These are phyloP conservation scores for Lentinula guzmanii DNA, from an alignment of 768 basidiomycete species.

Conservation along the genomic window DNA sequence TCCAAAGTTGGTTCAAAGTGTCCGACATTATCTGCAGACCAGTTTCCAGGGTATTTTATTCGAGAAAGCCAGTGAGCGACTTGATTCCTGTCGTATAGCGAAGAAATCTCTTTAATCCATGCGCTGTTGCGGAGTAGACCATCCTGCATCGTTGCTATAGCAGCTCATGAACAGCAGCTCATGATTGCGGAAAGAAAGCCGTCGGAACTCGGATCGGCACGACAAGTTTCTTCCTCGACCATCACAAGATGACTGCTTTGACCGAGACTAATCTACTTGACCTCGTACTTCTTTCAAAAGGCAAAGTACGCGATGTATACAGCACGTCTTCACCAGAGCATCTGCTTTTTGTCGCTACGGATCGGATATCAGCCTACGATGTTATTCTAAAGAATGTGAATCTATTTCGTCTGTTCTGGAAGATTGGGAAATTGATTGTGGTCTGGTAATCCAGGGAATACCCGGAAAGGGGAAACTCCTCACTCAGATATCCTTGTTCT, in stretches of 20 bases:
- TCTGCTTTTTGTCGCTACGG: constrained; percentile 90
- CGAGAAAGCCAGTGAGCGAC: constrained; percentile 18
- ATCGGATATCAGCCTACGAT: constrained; percentile 96
- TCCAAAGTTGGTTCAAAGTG: constrained; percentile 19
- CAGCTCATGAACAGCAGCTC: background rate
- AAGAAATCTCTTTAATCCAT: constrained; percentile 20
- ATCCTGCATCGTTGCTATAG: background rate
- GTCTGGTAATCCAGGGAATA: constrained; percentile 62
- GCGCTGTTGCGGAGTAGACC: constrained; percentile 11
- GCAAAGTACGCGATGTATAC: constrained; percentile 98
- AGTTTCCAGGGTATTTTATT: constrained; percentile 14
- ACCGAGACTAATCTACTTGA: constrained; percentile 52
- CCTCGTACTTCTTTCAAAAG: constrained; percentile 72
- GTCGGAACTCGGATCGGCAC: background rate
- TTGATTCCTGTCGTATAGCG: constrained; percentile 16
- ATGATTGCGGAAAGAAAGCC: background rate
- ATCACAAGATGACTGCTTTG: constrained; percentile 25
- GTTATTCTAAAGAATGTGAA: constrained; percentile 90
- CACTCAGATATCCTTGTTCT: constrained; percentile 88
- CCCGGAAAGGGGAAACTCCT: constrained; percentile 90
- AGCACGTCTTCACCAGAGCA: constrained; percentile 59
- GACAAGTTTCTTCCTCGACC: background rate
- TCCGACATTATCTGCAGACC: constrained; percentile 13
- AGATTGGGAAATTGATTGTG: background rate
- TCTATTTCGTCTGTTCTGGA: constrained; percentile 1